These are phyloP conservation scores for Pycnococcus provasolii DNA, from an alignment of 139 green algal genomes.

Conservation along the genomic window DNA sequence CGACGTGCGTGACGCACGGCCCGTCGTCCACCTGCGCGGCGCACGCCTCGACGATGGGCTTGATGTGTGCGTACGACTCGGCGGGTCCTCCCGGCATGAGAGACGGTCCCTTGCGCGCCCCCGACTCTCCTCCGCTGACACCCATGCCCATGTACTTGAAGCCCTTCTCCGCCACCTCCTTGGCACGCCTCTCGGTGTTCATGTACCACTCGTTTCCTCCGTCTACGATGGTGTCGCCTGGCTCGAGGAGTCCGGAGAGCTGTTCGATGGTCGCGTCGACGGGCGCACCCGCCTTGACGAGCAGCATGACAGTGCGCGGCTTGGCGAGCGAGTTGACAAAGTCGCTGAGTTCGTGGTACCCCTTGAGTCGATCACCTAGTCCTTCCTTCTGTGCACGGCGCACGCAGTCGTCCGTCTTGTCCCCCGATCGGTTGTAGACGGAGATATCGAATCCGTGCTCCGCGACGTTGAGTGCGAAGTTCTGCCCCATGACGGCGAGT, in stretches of 20 bases:
- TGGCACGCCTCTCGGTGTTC: conserved; percentile 88
- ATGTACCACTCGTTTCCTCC: conserved; percentile 77
- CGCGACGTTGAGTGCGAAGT: conserved; percentile 95
- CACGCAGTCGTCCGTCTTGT: conserved; percentile 92
- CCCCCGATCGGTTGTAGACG: conserved; percentile 85
- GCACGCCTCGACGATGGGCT: conserved; percentile 83
- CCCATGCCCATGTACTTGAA: conserved; percentile 96
- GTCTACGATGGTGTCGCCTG: conserved; percentile 95
- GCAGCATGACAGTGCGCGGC: conserved; percentile 89
- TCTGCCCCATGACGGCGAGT: conserved; percentile 98
- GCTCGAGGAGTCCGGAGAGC: conserved; percentile 78
- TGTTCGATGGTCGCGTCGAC: conserved; percentile 87
- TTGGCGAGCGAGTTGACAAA: conserved; percentile 87
- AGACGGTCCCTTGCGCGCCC: conserved; percentile 80
- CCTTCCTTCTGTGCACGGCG: conserved; percentile 79
- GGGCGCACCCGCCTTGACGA: conserved; percentile 89
- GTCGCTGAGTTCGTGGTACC: conserved; percentile 80
- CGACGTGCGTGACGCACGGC: conserved; percentile 86
- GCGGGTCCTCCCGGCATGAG: conserved; percentile 92
- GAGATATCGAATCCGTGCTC: conserved; percentile 96
- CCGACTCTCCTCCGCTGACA: conserved; percentile 94
- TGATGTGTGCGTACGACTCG: conserved; percentile 74
- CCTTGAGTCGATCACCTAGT: conserved; percentile 64
- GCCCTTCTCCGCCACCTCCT: conserved; percentile 62
- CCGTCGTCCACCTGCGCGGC: conserved; percentile 91